These are phyloP conservation scores for Fusarium stilboides DNA, from an alignment of 2,329 filamentous ascomycete genomes.

Conservation along the genomic window DNA sequence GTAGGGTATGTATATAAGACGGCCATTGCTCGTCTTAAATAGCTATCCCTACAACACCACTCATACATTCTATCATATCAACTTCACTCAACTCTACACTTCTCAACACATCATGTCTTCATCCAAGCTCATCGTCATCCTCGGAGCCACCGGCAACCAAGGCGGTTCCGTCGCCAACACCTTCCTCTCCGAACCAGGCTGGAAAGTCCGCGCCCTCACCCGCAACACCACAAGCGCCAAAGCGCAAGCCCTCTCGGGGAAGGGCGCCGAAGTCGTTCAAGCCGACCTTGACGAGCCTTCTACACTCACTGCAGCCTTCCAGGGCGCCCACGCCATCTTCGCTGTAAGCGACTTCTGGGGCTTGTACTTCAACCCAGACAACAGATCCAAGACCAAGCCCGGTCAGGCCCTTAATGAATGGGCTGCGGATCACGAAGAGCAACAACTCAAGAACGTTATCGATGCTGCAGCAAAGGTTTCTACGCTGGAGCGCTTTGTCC, in stretches of 20 bases:
- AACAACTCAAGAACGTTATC: constrained; percentile 56
- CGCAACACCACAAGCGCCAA: constrained; percentile 28
- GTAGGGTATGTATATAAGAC: constrained; percentile 19
- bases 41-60: background rate
- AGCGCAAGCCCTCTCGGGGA: constrained; percentile 15
- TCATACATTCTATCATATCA: background rate
- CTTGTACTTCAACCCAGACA: constrained; percentile 22
- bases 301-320: constrained; percentile 1
- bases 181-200: constrained; percentile 26
- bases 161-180: constrained; percentile 27
- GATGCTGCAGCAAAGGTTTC: constrained; percentile 54
- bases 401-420: constrained; percentile 38
- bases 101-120: constrained; percentile 21
- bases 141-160: constrained; percentile 43
- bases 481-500: constrained; percentile 56
- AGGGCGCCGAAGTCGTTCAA: constrained; percentile 22
- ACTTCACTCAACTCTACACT: background rate
- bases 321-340: constrained; percentile 43
- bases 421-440: constrained; percentile 51
- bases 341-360: constrained; percentile 51
- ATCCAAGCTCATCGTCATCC: constrained; percentile 28
- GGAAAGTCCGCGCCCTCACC: constrained; percentile 35
- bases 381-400: constrained; percentile 25
- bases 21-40: background rate
- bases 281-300: constrained; percentile 19